Percentiles rank a stretch among this genome's conserved stretches.
phyloP scores from a whole-genome alignment of 257 asterid species.

The Solanum dulcamara region DNA sequence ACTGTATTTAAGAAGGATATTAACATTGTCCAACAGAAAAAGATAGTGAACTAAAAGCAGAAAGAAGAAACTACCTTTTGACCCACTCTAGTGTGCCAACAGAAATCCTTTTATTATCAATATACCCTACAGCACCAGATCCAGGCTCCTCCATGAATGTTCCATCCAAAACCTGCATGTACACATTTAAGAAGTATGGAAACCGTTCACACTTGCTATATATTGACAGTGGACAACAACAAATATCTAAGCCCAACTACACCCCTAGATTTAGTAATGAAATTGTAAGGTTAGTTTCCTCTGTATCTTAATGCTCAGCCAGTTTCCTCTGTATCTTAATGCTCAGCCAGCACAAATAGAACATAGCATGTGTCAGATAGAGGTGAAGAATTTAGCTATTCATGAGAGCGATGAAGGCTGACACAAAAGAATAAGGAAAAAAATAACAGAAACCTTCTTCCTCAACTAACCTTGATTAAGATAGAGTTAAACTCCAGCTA shows the following conservation, averaged over 20 bases:
- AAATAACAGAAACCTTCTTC: neutral
- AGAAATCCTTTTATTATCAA: slow-evolving; percentile 61
- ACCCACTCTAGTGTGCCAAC: slow-evolving; percentile 96
- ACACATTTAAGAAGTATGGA: neutral
- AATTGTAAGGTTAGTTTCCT: neutral
- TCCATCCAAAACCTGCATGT: slow-evolving; percentile 67
- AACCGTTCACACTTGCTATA: neutral
- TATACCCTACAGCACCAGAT: slow-evolving; percentile 86
- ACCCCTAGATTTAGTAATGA: neutral
- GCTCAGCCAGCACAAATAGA: neutral
- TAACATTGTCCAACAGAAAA: neutral
- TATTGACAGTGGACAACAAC: neutral
- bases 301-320: too few species aligned
- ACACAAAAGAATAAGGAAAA: neutral
- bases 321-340: neutral
- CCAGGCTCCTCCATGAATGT: slow-evolving; percentile 95
- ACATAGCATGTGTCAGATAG: neutral
- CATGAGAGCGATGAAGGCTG: neutral
- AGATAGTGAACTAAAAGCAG: neutral
- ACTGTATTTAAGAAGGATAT: neutral
- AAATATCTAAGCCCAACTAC: neutral
- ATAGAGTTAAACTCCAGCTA: neutral
- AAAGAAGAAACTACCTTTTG: slow-evolving; percentile 43
- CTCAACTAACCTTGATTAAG: neutral
- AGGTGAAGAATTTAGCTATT: neutral